These are phyloP conservation scores for Crithidia fasciculata DNA, from an alignment of 208 protist genomes.

Conservation along the genomic window DNA sequence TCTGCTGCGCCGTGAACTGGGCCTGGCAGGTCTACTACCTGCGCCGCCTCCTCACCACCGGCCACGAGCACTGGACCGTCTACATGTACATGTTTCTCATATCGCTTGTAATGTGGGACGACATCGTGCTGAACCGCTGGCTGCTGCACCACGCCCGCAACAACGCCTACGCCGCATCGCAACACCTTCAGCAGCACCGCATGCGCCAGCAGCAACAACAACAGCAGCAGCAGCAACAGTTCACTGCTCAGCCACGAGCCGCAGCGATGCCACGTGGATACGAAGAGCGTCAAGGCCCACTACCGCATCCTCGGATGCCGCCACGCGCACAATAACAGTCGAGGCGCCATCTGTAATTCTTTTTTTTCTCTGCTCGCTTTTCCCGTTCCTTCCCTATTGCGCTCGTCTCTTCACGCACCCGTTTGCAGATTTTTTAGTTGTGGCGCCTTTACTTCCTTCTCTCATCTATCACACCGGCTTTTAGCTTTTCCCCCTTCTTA, in stretches of 20 bases:
- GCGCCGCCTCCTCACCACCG: constrained; percentile 58
- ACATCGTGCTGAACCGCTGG: constrained; percentile 79
- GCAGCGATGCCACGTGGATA: constrained; percentile 6
- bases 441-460: too few relatives aligned
- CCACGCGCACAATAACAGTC: constrained; percentile 8
- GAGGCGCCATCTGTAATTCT: background rate
- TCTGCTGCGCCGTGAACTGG: constrained; percentile 91
- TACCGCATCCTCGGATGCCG: constrained; percentile 2
- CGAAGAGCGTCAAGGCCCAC: background rate
- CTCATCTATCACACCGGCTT: too few relatives aligned
- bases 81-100: constrained; percentile 87
- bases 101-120: constrained; percentile 88
- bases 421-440: too few relatives aligned
- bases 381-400: background rate
- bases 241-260: background rate
- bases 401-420: background rate
- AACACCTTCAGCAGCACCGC: constrained; percentile 42
- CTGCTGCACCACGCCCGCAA: constrained; percentile 76
- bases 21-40: constrained; percentile 91
- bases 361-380: background rate
- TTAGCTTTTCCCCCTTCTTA: too few relatives aligned
- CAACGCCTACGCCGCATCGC: constrained; percentile 65
- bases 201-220: constrained; percentile 23
- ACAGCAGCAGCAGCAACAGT: constrained; percentile 10
- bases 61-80: constrained; percentile 79